Conservation (phyloP, 2,329 filamentous ascomycete species). For the Didymella keratinophila region DNA sequence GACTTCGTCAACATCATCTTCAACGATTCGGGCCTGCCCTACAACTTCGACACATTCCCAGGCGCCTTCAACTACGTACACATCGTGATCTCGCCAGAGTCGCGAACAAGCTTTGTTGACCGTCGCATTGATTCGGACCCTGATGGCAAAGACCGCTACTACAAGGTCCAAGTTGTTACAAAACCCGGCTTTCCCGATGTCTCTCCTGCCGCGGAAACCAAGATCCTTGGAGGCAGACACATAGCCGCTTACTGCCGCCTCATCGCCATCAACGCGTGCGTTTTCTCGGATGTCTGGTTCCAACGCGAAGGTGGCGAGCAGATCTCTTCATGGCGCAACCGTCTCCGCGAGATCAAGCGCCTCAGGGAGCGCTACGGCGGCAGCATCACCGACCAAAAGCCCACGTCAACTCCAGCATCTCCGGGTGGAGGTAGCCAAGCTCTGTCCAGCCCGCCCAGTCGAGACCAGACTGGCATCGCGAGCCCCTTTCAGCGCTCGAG, state of each 20-base stretch:
- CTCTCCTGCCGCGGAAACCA: slow-evolving; percentile 86
- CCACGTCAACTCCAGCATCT: slow-evolving; percentile 32
- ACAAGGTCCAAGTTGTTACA: slow-evolving; percentile 88
- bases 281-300: slow-evolving; percentile 92
- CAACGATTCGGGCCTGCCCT: slow-evolving; percentile 92
- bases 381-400: slow-evolving; percentile 17
- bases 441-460: slow-evolving; percentile 39
- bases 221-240: slow-evolving; percentile 84
- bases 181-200: slow-evolving; percentile 90
- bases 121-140: slow-evolving; percentile 52
- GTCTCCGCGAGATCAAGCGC: slow-evolving; percentile 82
- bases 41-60: slow-evolving; percentile 89
- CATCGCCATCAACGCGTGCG: slow-evolving; percentile 88
- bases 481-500: slow-evolving; percentile 48
- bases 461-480: slow-evolving; percentile 38
- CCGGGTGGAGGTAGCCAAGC: slow-evolving; percentile 27
- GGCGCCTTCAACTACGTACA: slow-evolving; percentile 97
- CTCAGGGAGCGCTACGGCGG: slow-evolving; percentile 69
- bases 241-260: slow-evolving; percentile 87
- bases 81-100: slow-evolving; percentile 92
- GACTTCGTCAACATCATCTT: slow-evolving; percentile 98
- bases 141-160: slow-evolving; percentile 66
- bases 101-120: slow-evolving; percentile 76
- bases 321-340: slow-evolving; percentile 86
- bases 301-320: slow-evolving; percentile 80